Evolutionary conservation across 768 basidiomycete species (phyloP), one percentile per base, ranked within the genome.

Genomic region (Lactifluus volemus): DNA sequence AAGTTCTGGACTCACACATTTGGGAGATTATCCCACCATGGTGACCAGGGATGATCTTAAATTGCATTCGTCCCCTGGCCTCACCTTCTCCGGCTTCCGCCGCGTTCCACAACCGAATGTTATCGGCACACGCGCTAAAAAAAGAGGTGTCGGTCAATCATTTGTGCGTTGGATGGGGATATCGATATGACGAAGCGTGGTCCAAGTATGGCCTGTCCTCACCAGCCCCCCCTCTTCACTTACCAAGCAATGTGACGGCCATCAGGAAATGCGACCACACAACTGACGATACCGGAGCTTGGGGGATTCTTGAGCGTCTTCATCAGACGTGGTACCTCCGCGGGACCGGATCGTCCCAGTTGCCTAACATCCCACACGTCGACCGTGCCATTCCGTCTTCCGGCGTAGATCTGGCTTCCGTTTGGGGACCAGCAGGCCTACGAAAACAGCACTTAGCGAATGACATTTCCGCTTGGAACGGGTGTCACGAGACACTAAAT

Each of bases 341-440:
- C 69, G 49, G 82, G 81, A 0, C 84, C 83, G 56, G 83, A 77
- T 30, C 77, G 76, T 8, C 92, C 92, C 12, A 88, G 74, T 61
- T 84, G 77, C n/a, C 95, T 86, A 9, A 95, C 85, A 70, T 98
- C 97, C 90, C 92, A 98, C 15, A 97, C 83, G 68, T 97, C 92
- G 53, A 98, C 82, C 1, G 88, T 86, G 25, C 91, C 91, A 66
- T 95, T 94, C 52, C 95, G 80, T 65, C 96, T 79, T 9, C 96
- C 95, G 12, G 90, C 94, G 70, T 91, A 91, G 49, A 99, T 84
- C 63, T 95, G 89, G 4, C 79, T 79, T 15, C 96, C 95, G 64
- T 92, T 85, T 3, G 84, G 80, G 5, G 92, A 93, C 94, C 96
- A 98, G 71, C 89, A 94, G 15, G 95, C 94, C 95, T 98, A 67